Evolutionary conservation across 305 asterid genomes (phyloP), one percentile per base, ranked within the genome.

Genomic region (Fraxinus baroniana): DNA sequence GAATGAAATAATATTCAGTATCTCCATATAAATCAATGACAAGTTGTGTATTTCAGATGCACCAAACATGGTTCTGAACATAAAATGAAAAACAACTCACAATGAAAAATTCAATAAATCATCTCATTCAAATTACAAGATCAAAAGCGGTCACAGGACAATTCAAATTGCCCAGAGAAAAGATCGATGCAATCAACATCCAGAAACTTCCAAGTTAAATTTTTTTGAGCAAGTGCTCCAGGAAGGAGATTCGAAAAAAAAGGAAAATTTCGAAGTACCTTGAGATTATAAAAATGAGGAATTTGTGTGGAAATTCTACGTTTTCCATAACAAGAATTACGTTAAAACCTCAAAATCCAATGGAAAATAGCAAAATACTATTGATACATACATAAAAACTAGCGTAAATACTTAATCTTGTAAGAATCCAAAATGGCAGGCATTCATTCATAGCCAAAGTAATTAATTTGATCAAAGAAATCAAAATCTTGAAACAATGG

Each of bases 381-480:
- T 60, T 7, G 79, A 46, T 30, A 44, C 85, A 62, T 64, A 80
- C 52, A 57, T 32, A 30, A 66, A 70, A 30, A 30, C 22, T 28
- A 68, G 41, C 39, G 1, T n/a, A 71, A 70, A 84, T 26, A 30
- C 49, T 74, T 32, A 30, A 78, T 73, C 84, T 64, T 77, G 76
- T 2, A 77, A 44, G 20, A 82, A 84, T 78, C 57, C 26, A 74
- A 88, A 78, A 81, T 68, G 62, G 68, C 62, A 24, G 36, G 44
- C 75, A 74, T n/a, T 70, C 78, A 30, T 75, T 44, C 77, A 68
- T 46, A 78, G 79, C 24, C 24, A 79, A 37, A 78, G 33, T 74
- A 22, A 81, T 83, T 74, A 81, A 3, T 62, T 82, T 32, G 77
- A 78, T 24, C 77, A 22, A 76, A 72, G 24, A 64, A 64, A 28